Evolutionary conservation across 768 basidiomycete genomes (phyloP).

Genomic region (Lyophyllum atratum): DNA sequence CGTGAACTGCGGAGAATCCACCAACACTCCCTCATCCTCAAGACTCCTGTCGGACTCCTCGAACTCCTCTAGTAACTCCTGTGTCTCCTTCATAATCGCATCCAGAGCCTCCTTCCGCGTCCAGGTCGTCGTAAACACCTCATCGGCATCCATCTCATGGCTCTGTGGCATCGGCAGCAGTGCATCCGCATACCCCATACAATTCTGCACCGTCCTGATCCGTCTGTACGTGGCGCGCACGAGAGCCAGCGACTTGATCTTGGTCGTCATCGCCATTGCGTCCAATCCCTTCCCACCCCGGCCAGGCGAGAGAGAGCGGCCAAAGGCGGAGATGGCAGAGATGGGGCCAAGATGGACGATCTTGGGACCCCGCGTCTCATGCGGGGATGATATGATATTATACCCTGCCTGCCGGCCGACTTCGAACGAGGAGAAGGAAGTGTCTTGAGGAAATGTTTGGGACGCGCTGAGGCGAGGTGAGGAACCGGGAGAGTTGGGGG

Average conservation of each 20-base stretch:
- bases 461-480: conserved; percentile 43
- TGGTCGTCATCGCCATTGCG: conserved; percentile 36
- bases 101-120: conserved; percentile 53
- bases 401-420: conserved; percentile 42
- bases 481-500: conserved; percentile 51
- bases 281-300: conserved; percentile 22
- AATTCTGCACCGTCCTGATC: conserved; percentile 61
- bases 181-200: conserved; percentile 57
- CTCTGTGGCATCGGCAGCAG: conserved; percentile 50
- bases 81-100: conserved; percentile 54
- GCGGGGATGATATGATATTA: conserved; percentile 36
- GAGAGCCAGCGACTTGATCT: conserved; percentile 52
- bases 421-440: conserved; percentile 17
- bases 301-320: conserved; percentile 31
- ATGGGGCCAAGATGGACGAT: conserved; percentile 67
- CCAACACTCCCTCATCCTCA: conserved; percentile 31
- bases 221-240: conserved; percentile 60
- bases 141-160: conserved; percentile 29
- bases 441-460: conserved; percentile 26
- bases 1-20: conserved; percentile 20
- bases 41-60: conserved; percentile 32
- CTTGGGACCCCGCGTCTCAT: conserved; percentile 40
- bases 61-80: conserved; percentile 62
- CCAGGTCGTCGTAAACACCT: conserved; percentile 48
- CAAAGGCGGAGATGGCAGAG: conserved; percentile 35